Base-by-base conservation (phyloP, 768 basidiomycete species). In the Rhizopogon salebrosus region DNA sequence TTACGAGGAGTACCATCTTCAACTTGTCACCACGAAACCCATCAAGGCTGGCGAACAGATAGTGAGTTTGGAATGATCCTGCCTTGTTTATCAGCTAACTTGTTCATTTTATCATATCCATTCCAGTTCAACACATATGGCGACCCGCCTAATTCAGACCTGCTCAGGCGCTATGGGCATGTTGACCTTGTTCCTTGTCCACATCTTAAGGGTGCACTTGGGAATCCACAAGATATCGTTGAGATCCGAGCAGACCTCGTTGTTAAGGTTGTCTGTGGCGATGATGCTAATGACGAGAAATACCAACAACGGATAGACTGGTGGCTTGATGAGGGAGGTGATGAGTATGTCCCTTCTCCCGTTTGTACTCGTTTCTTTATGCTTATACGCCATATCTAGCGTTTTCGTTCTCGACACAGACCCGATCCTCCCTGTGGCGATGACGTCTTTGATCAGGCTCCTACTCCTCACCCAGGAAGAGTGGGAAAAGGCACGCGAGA, bases 101-200 rank as follows among this genome's bases (percentile, higher is more conserved):
- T 29, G 11, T 31, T 11, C n/a, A 23, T 51, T 34, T 2, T 26
- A 2, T 48, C 13, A 40, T 37, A 11, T 37, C 18, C 24, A 34
- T 48, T 22, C 16, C 27, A 95, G 92, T 93, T 86, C 82, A 98
- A 98, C 67, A 98, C 95, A 0, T 99, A 98, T 66, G 92, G 87
- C 24, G 89, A 95, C 62, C 86, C 83, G 2, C 92, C 95, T 5
- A 98, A 98, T 64, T 82, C 89, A 6, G 95, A 95, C 59, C 80
- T 99, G 7, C 78, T 99, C n/a, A 82, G 97, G 40, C 83, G 90
- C 52, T 98, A 95, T 62, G 97, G 97, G 1, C 89, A 98, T 62
- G 86, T 95, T 50, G 97, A 98, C 68, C 62, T 84, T 26, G 65
- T 94, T 16, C 79, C 77, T 8, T 64, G 87, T 14, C 70, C 78